phyloP scores from a whole-genome alignment of 129 eudicot genomes.

The Flaveria robusta region DNA sequence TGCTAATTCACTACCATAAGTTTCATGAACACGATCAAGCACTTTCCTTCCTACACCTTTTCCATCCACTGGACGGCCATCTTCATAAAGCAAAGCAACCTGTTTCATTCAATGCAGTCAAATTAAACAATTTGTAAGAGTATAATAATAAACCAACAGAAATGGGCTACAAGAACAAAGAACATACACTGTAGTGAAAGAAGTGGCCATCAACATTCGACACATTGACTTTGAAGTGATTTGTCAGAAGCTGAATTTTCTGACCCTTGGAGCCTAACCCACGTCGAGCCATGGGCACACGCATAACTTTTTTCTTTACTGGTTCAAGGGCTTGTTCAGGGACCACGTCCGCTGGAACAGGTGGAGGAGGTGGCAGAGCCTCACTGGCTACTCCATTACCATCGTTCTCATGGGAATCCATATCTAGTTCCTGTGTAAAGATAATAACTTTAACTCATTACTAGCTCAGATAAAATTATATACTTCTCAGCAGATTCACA shows the following conservation, averaged over 20 bases:
- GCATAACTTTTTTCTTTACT: constrained; percentile 44
- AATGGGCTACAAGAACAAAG: background rate
- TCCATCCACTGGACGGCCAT: constrained; percentile 86
- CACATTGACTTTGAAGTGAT: constrained; percentile 81
- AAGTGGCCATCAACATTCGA: constrained; percentile 70
- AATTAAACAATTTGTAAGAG: background rate
- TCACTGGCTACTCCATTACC: constrained; percentile 54
- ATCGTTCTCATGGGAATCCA: constrained; percentile 50
- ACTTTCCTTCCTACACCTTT: constrained; percentile 87
- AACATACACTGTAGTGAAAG: constrained; percentile 88
- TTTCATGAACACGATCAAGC: constrained; percentile 74
- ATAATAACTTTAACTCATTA: background rate
- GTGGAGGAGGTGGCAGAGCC: constrained; percentile 88
- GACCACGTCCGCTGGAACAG: constrained; percentile 59
- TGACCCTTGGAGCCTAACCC: constrained; percentile 73
- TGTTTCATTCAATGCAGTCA: constrained; percentile 22
- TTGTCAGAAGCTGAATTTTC: constrained; percentile 57
- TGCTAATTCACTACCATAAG: constrained; percentile 62
- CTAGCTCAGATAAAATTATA: background rate
- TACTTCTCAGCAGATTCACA: background rate
- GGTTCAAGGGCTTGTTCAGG: constrained; percentile 51
- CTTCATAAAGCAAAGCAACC: constrained; percentile 89
- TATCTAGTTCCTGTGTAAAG: constrained; percentile 31
- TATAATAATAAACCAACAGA: background rate
- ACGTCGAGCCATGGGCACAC: constrained; percentile 74